Conservation (phyloP, 768 basidiomycete genomes). For the Tephrocybe rancida region DNA sequence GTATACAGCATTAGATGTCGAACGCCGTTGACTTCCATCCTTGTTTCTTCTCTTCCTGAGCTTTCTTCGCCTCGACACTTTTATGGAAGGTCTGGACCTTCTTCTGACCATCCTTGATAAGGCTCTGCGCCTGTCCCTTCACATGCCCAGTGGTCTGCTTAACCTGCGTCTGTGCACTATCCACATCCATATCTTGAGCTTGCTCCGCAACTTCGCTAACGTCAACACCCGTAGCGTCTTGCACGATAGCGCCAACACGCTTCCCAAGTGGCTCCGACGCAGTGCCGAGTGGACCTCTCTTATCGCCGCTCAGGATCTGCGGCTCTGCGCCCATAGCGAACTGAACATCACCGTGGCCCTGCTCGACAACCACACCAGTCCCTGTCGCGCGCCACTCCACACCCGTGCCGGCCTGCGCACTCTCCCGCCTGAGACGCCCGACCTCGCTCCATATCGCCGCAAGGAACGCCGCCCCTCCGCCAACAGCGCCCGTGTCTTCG, state of each 20-base stretch:
- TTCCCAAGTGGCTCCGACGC: slow-evolving; percentile 44
- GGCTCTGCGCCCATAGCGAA: slow-evolving; percentile 80
- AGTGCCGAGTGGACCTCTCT: slow-evolving; percentile 63
- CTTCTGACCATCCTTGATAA: slow-evolving; percentile 32
- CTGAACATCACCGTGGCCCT: slow-evolving; percentile 26
- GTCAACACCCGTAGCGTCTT: slow-evolving; percentile 28
- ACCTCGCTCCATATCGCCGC: slow-evolving; percentile 73
- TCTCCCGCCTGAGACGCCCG: slow-evolving; percentile 51
- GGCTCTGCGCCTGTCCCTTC: slow-evolving; percentile 26
- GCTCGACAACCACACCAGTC: slow-evolving; percentile 63
- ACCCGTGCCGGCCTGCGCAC: slow-evolving; percentile 23
- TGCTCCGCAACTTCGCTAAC: slow-evolving; percentile 18
- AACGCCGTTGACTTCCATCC: slow-evolving; percentile 7
- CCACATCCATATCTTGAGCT: slow-evolving; percentile 24
- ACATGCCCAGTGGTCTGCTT: slow-evolving; percentile 27
- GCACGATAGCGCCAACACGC: slow-evolving; percentile 32
- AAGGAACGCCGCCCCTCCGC: slow-evolving; percentile 45
- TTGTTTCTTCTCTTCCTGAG: slow-evolving; percentile 36
- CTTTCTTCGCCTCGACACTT: no score
- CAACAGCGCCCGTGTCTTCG: slow-evolving; percentile 58
- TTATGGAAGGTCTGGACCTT: no score
- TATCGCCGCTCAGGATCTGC: slow-evolving; percentile 68
- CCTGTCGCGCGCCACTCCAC: slow-evolving; percentile 59
- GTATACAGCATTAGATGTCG: no score
- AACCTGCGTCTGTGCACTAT: slow-evolving; percentile 14